Percentiles rank a stretch among this genome's conserved stretches.
Conservation (phyloP, 176 grass and related monocot species). For the Aegilops sharonensis region DNA sequence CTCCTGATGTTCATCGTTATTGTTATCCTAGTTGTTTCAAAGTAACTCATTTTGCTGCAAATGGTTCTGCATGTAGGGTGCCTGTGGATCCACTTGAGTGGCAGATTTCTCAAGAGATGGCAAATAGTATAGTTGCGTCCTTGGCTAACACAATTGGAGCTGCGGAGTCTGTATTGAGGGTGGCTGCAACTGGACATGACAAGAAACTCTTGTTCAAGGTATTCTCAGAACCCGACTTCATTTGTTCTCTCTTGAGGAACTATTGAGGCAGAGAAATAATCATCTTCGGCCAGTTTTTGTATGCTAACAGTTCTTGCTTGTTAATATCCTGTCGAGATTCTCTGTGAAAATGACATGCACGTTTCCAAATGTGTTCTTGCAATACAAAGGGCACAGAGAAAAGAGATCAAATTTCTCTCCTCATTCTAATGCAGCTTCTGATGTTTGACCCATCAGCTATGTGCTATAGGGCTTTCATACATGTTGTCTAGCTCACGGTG, state of each 20-base stretch:
- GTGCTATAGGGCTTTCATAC: background rate
- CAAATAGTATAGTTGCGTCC: conserved; percentile 85
- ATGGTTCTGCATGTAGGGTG: conserved; percentile 52
- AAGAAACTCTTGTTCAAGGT: conserved; percentile 92
- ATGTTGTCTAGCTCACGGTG: background rate
- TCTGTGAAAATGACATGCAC: background rate
- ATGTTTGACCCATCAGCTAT: background rate
- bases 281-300: background rate
- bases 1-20: background rate
- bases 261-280: background rate
- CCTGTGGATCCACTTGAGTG: conserved; percentile 97
- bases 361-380: background rate
- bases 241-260: background rate
- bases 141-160: conserved; percentile 94
- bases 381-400: background rate
- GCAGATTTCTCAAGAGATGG: conserved; percentile 94
- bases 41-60: background rate
- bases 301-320: background rate
- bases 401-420: background rate
- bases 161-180: conserved; percentile 85
- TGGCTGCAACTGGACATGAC: conserved; percentile 91
- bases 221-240: conserved; percentile 11
- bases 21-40: background rate
- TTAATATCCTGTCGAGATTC: background rate
- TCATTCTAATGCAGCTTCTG: background rate